phyloP scores from a whole-genome alignment of 2,329 filamentous ascomycete species.

The Pyrenophora graminea region DNA sequence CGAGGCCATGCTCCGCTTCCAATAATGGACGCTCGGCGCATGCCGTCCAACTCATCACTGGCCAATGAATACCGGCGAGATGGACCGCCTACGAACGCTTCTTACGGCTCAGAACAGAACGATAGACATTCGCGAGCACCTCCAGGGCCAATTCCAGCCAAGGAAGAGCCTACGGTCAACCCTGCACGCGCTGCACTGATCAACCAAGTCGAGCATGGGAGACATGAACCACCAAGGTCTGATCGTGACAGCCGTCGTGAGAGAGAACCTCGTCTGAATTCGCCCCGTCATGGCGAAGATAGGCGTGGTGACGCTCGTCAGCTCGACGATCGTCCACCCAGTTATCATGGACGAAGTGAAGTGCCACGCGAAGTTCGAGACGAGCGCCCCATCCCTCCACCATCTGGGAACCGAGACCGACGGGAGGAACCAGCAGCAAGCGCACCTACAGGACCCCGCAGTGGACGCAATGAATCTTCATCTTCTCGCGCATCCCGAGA shows the following conservation, averaged over 20 bases:
- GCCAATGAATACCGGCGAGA: conserved; percentile 39
- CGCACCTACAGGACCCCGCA: conserved; percentile 59
- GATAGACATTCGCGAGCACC: conserved; percentile 27
- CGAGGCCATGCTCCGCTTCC: conserved; percentile 30
- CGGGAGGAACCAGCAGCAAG: conserved; percentile 46
- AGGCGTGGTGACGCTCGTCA: conserved; percentile 35
- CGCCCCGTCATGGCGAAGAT: conserved; percentile 32
- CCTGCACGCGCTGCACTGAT: conserved; percentile 52
- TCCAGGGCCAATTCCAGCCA: conserved; percentile 15
- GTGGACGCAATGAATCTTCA: conserved; percentile 44
- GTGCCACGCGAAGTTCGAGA: conserved; percentile 37
- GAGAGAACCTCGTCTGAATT: conserved; percentile 35
- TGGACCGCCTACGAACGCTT: conserved; percentile 19
- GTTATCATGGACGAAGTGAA: conserved; percentile 35
- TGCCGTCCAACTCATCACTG: conserved; percentile 28
- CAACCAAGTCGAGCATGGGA: conserved; percentile 35
- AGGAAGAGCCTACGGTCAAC: conserved; percentile 43
- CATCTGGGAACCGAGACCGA: conserved; percentile 46
- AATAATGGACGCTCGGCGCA: conserved; percentile 26
- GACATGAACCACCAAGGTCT: conserved; percentile 31
- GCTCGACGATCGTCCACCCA: conserved; percentile 29
- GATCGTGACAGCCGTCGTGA: conserved; percentile 41
- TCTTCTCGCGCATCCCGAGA: conserved; percentile 44
- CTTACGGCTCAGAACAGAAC: conserved; percentile 30
- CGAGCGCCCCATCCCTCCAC: conserved; percentile 32